A percentile compares a stretch with the other conserved stretches of the same genome.
Evolutionary conservation across 805 yeast species (phyloP).

Genomic region (Myxozyma melibiosi): DNA sequence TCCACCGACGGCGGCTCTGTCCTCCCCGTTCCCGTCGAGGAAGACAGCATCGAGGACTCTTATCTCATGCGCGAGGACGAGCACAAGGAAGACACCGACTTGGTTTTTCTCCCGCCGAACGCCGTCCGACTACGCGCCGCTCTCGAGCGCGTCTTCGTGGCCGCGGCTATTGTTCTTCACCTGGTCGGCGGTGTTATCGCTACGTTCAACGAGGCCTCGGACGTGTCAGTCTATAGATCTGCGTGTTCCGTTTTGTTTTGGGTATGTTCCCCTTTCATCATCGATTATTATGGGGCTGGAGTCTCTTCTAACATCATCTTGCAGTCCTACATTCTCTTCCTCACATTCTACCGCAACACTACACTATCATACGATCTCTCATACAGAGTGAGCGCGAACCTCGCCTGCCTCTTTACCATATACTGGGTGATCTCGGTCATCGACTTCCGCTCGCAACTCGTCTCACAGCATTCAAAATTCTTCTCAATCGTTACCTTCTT

Average conservation of each 20-base stretch:
- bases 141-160: constrained; percentile 34
- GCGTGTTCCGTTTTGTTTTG: not conserved
- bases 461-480: constrained; percentile 31
- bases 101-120: constrained; percentile 35
- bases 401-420: too few species aligned
- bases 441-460: too few species aligned
- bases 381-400: too few species aligned
- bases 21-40: not conserved
- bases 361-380: too few species aligned
- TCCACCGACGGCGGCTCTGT: not conserved
- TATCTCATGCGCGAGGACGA: not conserved
- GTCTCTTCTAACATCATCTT: too few species aligned
- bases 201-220: not conserved
- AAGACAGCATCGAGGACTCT: constrained; percentile 15
- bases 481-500: constrained; percentile 28
- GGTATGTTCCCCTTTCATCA: too few species aligned
- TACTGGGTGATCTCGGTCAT: too few species aligned
- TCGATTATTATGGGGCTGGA: too few species aligned
- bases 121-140: constrained; percentile 36
- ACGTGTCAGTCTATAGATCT: not conserved
- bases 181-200: not conserved
- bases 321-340: too few species aligned
- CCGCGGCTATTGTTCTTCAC: constrained; percentile 1
- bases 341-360: too few species aligned
- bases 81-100: constrained; percentile 28